phyloP scores from a whole-genome alignment of 1,284 basidiomycete species.

The Gomphus sp. region DNA sequence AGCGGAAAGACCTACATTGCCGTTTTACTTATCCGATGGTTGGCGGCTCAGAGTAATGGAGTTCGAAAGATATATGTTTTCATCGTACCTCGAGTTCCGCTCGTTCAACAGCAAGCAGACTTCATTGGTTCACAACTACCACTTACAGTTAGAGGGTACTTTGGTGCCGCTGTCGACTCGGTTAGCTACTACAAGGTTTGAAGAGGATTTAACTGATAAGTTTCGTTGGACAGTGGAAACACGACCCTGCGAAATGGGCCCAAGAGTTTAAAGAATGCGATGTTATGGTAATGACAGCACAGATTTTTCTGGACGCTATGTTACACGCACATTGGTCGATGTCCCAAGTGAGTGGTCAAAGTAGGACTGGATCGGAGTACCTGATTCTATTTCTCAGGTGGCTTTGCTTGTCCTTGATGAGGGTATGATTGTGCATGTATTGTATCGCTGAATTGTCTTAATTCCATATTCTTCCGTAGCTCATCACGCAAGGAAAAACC shows the following conservation, averaged over 20 bases:
- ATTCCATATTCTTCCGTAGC: not conserved
- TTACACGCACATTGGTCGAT: conserved; percentile 74
- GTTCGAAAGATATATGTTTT: conserved; percentile 53
- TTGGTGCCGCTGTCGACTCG: conserved; percentile 61
- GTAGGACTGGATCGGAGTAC: not conserved
- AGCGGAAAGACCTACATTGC: conserved; percentile 80
- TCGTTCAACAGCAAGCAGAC: conserved; percentile 72
- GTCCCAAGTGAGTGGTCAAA: conserved; percentile 32
- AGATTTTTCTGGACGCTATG: conserved; percentile 71
- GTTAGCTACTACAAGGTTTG: conserved; percentile 25
- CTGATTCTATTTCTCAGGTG: conserved; percentile 33
- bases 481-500: conserved; percentile 69
- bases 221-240: conserved; percentile 4
- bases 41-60: conserved; percentile 39
- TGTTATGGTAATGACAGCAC: conserved; percentile 79
- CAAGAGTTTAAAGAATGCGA: conserved; percentile 52
- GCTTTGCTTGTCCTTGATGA: conserved; percentile 78
- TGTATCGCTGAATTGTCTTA: not conserved
- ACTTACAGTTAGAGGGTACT: conserved; percentile 54
- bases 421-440: conserved; percentile 26
- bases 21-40: conserved; percentile 69
- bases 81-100: conserved; percentile 71
- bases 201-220: not conserved
- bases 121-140: conserved; percentile 59
- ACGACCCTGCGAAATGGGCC: conserved; percentile 40